phyloP scores from a whole-genome alignment of 2,329 filamentous ascomycete species.

The Pseudopyrenochaeta lycopersici region DNA sequence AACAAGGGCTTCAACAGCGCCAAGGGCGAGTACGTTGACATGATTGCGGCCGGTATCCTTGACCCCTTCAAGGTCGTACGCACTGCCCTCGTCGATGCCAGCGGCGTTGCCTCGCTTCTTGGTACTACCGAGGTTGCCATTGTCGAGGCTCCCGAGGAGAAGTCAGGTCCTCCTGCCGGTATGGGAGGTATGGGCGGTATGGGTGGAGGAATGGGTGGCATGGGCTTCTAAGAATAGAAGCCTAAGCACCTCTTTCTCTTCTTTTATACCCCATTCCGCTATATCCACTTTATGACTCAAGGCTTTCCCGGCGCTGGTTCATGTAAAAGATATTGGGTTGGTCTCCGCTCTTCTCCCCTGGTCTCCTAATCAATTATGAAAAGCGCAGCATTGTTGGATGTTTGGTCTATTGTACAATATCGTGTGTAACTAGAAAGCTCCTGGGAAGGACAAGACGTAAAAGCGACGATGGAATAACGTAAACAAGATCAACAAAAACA shows the following conservation, averaged over 20 bases:
- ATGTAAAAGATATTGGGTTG: conserved; percentile 46
- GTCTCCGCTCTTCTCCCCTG: conserved; percentile 51
- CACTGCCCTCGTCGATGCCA: conserved; percentile 92
- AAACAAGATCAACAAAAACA: conserved; percentile 23
- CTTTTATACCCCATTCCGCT: conserved; percentile 41
- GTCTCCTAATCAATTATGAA: conserved; percentile 39
- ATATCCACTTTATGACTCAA: conserved; percentile 44
- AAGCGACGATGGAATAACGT: conserved; percentile 39
- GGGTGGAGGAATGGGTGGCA: conserved; percentile 62
- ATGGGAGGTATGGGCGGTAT: conserved; percentile 69
- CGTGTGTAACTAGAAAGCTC: conserved; percentile 43
- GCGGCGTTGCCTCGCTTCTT: conserved; percentile 93
- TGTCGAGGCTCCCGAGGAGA: conserved; percentile 94
- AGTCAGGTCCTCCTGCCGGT: conserved; percentile 63
- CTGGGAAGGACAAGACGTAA: conserved; percentile 42
- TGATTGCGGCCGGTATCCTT: conserved; percentile 96
- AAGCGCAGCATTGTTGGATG: conserved; percentile 46
- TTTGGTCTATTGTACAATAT: conserved; percentile 47
- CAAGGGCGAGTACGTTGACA: conserved; percentile 98
- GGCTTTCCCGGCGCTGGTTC: conserved; percentile 42
- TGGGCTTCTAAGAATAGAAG: conserved; percentile 63
- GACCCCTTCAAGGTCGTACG: conserved; percentile 99
- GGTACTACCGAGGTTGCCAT: conserved; percentile 99
- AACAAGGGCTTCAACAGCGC: conserved; percentile 97
- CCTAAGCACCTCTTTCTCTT: conserved; percentile 33